These are phyloP conservation scores for Phytophthora colocasiae DNA, from an alignment of 352 stramenopile species.

Conservation along the genomic window DNA sequence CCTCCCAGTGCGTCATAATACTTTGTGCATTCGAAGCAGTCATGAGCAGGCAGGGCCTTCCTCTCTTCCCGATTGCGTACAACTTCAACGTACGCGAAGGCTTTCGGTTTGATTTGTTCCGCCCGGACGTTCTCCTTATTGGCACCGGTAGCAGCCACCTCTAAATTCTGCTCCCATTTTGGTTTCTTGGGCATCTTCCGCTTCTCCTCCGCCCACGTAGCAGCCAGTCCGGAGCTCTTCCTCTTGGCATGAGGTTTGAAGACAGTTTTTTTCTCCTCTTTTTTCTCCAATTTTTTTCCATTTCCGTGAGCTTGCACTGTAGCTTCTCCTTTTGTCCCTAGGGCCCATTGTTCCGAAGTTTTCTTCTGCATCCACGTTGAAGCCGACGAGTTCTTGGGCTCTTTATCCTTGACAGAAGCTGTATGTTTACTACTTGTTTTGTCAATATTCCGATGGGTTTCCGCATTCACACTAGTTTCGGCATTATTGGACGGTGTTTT, in stretches of 20 bases:
- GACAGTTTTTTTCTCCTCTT: constrained; percentile 8
- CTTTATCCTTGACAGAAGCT: constrained; percentile 1
- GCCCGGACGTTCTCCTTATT: constrained; percentile 27
- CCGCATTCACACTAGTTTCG: constrained; percentile 11
- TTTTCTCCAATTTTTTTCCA: constrained; percentile 5
- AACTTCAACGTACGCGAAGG: constrained; percentile 74
- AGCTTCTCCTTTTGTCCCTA: constrained; percentile 7
- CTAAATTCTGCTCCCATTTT: constrained; percentile 22
- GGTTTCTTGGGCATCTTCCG: constrained; percentile 31
- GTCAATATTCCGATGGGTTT: constrained; percentile 1
- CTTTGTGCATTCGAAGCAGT: constrained; percentile 79
- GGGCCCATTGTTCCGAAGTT: not conserved
- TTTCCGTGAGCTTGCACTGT: constrained; percentile 1
- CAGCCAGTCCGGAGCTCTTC: constrained; percentile 15
- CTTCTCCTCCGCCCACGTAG: constrained; percentile 62
- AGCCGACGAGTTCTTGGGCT: not conserved
- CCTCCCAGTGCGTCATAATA: constrained; percentile 81
- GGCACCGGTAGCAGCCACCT: constrained; percentile 6
- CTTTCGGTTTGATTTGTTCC: constrained; percentile 25
- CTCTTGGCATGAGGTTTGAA: constrained; percentile 20
- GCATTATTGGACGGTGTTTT: constrained; percentile 3
- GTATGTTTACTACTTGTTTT: constrained; percentile 8
- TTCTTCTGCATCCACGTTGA: constrained; percentile 32
- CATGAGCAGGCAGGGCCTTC: constrained; percentile 61
- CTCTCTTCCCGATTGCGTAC: constrained; percentile 76